phyloP scores from a whole-genome alignment of 495 filamentous ascomycete species.

The Xeromyces bisporus region DNA sequence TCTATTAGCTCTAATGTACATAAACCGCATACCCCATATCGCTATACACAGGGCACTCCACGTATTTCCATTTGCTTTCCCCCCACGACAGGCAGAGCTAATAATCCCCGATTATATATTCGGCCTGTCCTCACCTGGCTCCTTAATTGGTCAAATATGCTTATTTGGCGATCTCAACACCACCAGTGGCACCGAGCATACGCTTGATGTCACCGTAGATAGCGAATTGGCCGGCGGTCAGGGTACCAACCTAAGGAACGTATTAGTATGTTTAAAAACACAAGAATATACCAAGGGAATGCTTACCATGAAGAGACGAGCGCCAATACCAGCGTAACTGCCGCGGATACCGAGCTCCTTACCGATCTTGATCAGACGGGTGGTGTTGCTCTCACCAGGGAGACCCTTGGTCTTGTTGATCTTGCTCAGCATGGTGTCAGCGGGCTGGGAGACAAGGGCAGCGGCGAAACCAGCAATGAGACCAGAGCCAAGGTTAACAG shows the following conservation, averaged over 20 bases:
- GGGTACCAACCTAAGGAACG: constrained; percentile 49
- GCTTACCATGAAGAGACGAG: constrained; percentile 58
- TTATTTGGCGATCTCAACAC: constrained; percentile 59
- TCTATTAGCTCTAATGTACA: constrained; percentile 2
- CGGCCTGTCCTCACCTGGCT: neutral
- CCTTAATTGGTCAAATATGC: constrained; percentile 1
- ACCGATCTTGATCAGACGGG: constrained; percentile 86
- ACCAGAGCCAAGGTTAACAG: constrained; percentile 87
- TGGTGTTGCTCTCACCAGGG: constrained; percentile 84
- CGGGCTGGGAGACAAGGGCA: constrained; percentile 89
- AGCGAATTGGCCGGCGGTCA: constrained; percentile 90
- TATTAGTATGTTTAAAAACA: too few species aligned
- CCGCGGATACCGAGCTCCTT: constrained; percentile 85
- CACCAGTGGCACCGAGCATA: constrained; percentile 49
- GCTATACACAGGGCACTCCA: neutral
- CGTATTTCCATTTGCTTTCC: neutral
- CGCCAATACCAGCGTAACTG: constrained; percentile 81
- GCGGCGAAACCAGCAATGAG: constrained; percentile 96
- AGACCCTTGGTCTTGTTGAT: constrained; percentile 99
- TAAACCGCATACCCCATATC: neutral
- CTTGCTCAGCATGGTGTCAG: constrained; percentile 98
- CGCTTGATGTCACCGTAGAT: constrained; percentile 63
- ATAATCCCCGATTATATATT: neutral
- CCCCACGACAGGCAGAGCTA: neutral
- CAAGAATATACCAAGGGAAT: too few species aligned